These are phyloP conservation scores for Fusarium bulbicola DNA, from an alignment of 2,329 filamentous ascomycete genomes.

Conservation along the genomic window DNA sequence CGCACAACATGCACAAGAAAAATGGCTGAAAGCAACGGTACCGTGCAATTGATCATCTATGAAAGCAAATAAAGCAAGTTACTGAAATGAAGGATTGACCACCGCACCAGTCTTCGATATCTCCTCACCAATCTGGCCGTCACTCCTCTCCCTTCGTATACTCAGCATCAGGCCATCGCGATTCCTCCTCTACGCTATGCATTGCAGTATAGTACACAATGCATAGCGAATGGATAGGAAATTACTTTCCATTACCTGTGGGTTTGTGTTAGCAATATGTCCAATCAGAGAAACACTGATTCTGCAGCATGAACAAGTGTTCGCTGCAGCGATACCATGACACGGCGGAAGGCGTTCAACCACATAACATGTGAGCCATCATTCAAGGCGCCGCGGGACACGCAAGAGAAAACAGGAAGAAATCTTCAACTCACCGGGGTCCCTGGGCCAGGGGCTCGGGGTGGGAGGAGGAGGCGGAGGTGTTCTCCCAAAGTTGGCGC, in stretches of 20 bases:
- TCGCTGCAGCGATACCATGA: conserved; percentile 15
- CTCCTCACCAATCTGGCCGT: neutral
- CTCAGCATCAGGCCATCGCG: neutral
- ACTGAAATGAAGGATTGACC: neutral
- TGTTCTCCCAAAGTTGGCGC: conserved; percentile 6
- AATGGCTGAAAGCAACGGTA: conserved; percentile 7
- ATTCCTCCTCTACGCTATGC: neutral
- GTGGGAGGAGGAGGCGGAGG: conserved; percentile 13
- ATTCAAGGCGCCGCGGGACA: neutral
- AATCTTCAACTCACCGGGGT: conserved; percentile 13
- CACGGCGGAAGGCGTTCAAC: conserved; percentile 9
- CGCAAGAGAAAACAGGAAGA: neutral
- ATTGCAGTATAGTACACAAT: neutral
- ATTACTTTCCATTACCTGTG: conserved; percentile 18
- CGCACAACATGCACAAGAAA: conserved; percentile 3
- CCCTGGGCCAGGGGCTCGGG: conserved; percentile 14
- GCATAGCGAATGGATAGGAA: neutral
- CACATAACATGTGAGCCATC: neutral
- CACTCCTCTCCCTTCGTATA: neutral
- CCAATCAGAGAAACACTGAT: conserved; percentile 6
- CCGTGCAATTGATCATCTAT: conserved; percentile 19
- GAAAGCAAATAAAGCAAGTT: neutral
- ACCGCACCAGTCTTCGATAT: neutral
- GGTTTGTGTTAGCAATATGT: conserved; percentile 4
- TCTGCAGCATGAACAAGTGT: conserved; percentile 5